A percentile compares a stretch with the other conserved stretches of the same genome.
phyloP scores from a whole-genome alignment of 2,329 filamentous ascomycete genomes.

The Fonsecaea erecta region DNA sequence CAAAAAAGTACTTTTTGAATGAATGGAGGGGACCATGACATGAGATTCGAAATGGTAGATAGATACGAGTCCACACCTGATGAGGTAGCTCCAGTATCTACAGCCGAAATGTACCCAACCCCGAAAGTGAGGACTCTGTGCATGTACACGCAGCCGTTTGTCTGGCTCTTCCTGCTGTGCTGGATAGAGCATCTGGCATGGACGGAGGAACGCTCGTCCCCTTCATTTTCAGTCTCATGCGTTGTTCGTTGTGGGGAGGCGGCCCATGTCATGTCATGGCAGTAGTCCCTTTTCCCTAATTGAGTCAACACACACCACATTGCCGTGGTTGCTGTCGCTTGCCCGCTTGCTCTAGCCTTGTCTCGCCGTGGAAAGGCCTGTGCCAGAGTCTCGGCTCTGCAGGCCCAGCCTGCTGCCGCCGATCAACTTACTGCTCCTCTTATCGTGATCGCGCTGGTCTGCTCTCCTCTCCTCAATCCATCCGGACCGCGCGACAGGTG shows the following conservation, averaged over 20 bases:
- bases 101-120: not conserved
- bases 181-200: not conserved
- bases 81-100: not conserved
- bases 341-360: not conserved
- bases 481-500: not conserved
- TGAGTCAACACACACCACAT: conserved; percentile 25
- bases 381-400: not conserved
- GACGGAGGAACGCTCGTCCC: not conserved
- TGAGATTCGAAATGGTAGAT: not conserved
- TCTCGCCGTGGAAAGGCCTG: not conserved
- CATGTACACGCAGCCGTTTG: not conserved
- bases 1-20: not conserved
- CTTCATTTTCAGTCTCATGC: not conserved
- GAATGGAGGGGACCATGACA: not conserved
- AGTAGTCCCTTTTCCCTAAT: conserved; percentile 15
- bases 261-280: not conserved
- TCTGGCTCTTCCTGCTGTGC: not conserved
- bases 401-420: not conserved
- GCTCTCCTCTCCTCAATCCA: not conserved
- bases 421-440: not conserved
- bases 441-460: not conserved
- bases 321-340: not conserved
- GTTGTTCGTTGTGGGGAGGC: not conserved
- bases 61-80: not conserved
- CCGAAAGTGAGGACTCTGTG: no score